phyloP scores from a whole-genome alignment of 2,329 filamentous ascomycete species.

The Apiospora malaysiana region DNA sequence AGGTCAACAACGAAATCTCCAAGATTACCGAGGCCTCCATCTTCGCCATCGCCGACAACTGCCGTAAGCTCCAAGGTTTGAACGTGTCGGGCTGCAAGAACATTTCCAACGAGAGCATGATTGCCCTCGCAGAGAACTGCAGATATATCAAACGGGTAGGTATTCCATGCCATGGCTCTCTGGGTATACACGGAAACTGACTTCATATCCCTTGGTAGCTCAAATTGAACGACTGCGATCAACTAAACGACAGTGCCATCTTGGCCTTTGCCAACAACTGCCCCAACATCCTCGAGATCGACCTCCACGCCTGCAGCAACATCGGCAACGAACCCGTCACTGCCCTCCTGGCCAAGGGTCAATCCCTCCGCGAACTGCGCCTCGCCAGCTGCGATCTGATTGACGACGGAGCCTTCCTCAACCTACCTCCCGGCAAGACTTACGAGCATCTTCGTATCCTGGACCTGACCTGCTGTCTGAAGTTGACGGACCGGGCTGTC shows the following conservation, averaged over 20 bases:
- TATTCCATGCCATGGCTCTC: conserved; percentile 25
- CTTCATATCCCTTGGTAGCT: conserved; percentile 57
- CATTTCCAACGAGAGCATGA: conserved; percentile 86
- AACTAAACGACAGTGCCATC: conserved; percentile 82
- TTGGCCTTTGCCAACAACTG: conserved; percentile 87
- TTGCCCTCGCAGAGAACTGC: conserved; percentile 80
- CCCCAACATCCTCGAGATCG: conserved; percentile 93
- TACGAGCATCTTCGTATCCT: conserved; percentile 93
- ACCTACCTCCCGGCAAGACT: conserved; percentile 68
- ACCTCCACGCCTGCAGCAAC: conserved; percentile 82
- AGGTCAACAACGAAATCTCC: conserved; percentile 78
- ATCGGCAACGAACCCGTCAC: conserved; percentile 87
- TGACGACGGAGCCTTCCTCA: conserved; percentile 86
- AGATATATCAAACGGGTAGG: conserved; percentile 84
- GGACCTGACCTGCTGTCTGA: conserved; percentile 87
- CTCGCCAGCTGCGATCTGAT: conserved; percentile 85
- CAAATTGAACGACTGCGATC: conserved; percentile 91
- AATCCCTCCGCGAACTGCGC: conserved; percentile 86
- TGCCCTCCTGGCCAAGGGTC: conserved; percentile 76
- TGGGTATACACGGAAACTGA: not conserved
- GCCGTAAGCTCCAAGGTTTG: conserved; percentile 83
- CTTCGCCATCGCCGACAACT: conserved; percentile 78
- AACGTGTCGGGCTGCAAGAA: conserved; percentile 88
- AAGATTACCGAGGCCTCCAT: conserved; percentile 83
- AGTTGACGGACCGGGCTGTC: conserved; percentile 85